phyloP scores from a whole-genome alignment of 2,329 filamentous ascomycete species.

The Arachnopeziza araneosa region DNA sequence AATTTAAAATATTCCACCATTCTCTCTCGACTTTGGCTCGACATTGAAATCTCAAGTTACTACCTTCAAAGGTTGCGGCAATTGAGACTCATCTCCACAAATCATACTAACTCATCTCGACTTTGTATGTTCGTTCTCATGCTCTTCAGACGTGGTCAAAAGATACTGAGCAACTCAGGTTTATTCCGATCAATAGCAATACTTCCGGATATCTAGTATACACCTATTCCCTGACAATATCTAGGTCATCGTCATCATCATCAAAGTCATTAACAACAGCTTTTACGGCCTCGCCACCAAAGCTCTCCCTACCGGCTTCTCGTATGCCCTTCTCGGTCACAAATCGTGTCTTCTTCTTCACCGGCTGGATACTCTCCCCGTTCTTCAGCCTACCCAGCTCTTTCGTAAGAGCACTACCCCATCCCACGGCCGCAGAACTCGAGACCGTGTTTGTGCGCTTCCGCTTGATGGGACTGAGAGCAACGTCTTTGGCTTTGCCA shows the following conservation, averaged over 20 bases:
- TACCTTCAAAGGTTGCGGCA: too few species aligned
- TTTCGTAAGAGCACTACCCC: slow-evolving; percentile 49
- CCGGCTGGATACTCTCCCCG: slow-evolving; percentile 44
- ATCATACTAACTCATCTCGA: too few species aligned
- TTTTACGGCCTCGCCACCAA: slow-evolving; percentile 46
- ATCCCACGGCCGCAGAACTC: slow-evolving; percentile 39
- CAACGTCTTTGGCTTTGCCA: slow-evolving; percentile 39
- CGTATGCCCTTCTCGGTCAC: slow-evolving; percentile 72
- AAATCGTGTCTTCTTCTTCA: slow-evolving; percentile 72
- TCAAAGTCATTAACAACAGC: slow-evolving; percentile 19
- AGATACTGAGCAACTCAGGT: too few species aligned
- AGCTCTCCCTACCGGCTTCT: slow-evolving; percentile 69
- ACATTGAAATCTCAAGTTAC: too few species aligned
- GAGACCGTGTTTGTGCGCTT: slow-evolving; percentile 42
- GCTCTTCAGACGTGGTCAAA: too few species aligned
- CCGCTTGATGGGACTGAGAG: slow-evolving; percentile 55
- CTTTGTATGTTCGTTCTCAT: too few species aligned
- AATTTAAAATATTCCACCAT: too few species aligned
- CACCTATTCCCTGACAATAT: slow-evolving; percentile 22
- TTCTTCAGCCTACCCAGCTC: slow-evolving; percentile 59
- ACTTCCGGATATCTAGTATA: background rate
- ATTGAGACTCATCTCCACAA: too few species aligned
- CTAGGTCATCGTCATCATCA: slow-evolving; percentile 30
- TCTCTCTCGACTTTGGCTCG: too few species aligned
- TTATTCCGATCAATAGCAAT: background rate